phyloP scores from a whole-genome alignment of 768 basidiomycete genomes.

The Lactarius akahatsu region DNA sequence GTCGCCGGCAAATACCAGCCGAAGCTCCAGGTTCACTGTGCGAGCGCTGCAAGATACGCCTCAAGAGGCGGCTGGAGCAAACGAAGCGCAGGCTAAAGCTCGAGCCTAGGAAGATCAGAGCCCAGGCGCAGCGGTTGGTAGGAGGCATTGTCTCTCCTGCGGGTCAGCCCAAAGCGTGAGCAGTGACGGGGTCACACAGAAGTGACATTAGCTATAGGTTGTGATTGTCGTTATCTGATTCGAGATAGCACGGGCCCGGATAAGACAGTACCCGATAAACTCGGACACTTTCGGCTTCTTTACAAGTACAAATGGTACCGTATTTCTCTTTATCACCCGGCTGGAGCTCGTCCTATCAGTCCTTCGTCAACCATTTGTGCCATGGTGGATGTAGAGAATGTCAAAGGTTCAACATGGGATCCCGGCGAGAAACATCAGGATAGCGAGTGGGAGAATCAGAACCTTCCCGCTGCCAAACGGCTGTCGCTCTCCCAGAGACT shows the following conservation, averaged over 20 bases:
- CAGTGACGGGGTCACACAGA: background rate
- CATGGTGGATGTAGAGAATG: background rate
- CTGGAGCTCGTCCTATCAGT: background rate
- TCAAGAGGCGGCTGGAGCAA: conserved; percentile 48
- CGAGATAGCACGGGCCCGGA: background rate
- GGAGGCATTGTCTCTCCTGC: background rate
- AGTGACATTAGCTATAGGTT: background rate
- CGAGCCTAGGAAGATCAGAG: conserved; percentile 36
- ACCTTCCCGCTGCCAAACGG: background rate
- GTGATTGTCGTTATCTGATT: background rate
- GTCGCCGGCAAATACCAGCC: conserved; percentile 39
- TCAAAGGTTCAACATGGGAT: background rate
- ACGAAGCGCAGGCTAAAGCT: conserved; percentile 47
- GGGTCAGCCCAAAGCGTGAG: background rate
- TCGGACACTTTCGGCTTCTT: background rate
- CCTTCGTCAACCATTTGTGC: background rate
- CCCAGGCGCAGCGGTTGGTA: conserved; percentile 9
- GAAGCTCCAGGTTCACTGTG: conserved; percentile 39
- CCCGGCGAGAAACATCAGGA: background rate
- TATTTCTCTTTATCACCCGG: background rate
- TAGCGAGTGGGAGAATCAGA: background rate
- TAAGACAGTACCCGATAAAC: background rate
- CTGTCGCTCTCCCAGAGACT: conserved; percentile 28
- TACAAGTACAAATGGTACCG: background rate
- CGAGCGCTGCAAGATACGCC: conserved; percentile 43